These are phyloP conservation scores for Gryganskiella cystojenkinii DNA, from an alignment of 192 early-diverging fungal genomes.

Conservation along the genomic window DNA sequence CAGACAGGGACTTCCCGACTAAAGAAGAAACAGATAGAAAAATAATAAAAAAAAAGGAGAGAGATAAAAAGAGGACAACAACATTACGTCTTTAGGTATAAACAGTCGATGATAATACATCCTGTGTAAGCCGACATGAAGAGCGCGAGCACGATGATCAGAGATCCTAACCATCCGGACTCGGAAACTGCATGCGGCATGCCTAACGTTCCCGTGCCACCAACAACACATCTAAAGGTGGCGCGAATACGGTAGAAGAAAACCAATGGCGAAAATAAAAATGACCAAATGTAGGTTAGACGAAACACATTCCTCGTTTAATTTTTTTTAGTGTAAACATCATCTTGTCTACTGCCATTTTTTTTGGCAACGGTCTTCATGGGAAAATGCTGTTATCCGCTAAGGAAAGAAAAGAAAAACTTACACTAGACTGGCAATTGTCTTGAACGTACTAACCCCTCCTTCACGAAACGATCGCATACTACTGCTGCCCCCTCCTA, in stretches of 20 bases:
- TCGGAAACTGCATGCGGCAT: slow-evolving; percentile 66
- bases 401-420: no score
- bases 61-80: no score
- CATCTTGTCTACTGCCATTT: no score
- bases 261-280: slow-evolving; percentile 5
- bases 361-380: no score
- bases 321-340: no score
- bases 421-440: background rate
- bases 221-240: slow-evolving; percentile 62
- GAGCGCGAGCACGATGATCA: slow-evolving; percentile 56
- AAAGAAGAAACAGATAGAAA: no score
- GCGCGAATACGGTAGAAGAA: background rate
- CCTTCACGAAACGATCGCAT: background rate
- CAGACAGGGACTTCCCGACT: no score
- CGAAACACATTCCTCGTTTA: background rate
- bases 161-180: slow-evolving; percentile 65
- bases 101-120: slow-evolving; percentile 61
- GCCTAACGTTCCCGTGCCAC: slow-evolving; percentile 65
- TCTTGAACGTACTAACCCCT: background rate
- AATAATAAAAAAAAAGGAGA: no score
- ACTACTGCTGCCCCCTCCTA: no score
- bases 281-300: background rate
- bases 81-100: slow-evolving; percentile 59
- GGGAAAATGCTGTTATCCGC: no score
- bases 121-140: slow-evolving; percentile 68